Evolutionary conservation across 176 grass and related monocot species (phyloP).

Genomic region (Thinopyrum elongatum): DNA sequence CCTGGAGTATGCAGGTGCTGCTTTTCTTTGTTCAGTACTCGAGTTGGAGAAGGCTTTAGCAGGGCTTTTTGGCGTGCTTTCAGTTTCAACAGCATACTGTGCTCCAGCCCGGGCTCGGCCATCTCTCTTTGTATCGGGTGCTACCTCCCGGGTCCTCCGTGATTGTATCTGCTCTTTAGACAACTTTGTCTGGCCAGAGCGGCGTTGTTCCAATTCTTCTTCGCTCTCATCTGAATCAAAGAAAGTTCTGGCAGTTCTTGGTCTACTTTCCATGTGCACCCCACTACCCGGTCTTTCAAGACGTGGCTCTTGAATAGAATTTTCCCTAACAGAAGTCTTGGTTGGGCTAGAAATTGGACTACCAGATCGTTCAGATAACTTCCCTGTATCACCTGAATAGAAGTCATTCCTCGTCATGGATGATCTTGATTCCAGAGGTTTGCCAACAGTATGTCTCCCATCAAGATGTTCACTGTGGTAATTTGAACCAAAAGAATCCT

Average conservation of each 20-base stretch:
- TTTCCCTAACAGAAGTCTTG: conserved; percentile 27
- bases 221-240: conserved; percentile 49
- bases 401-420: conserved; percentile 34
- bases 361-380: conserved; percentile 20
- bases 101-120: conserved; percentile 12
- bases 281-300: conserved; percentile 23
- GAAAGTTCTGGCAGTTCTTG: conserved; percentile 35
- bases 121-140: conserved; percentile 42
- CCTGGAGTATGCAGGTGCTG: conserved; percentile 7
- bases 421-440: conserved; percentile 37
- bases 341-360: conserved; percentile 4
- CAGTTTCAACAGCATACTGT: conserved; percentile 13
- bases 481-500: conserved; percentile 25
- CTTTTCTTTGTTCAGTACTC: conserved; percentile 27
- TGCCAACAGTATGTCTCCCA: conserved; percentile 17
- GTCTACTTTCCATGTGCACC: conserved; percentile 28
- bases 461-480: conserved; percentile 18
- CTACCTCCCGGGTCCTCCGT: conserved; percentile 46
- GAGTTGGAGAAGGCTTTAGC: conserved; percentile 3
- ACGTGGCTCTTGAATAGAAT: conserved; percentile 23
- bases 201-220: conserved; percentile 29
- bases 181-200: conserved; percentile 24
- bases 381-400: conserved; percentile 28
- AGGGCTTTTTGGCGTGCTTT: conserved; percentile 7
- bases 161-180: conserved; percentile 53